A percentile compares a stretch with the other conserved stretches of the same genome.
Conservation (phyloP, 2,329 filamentous ascomycete species). For the Rhynchosporium agropyri region DNA sequence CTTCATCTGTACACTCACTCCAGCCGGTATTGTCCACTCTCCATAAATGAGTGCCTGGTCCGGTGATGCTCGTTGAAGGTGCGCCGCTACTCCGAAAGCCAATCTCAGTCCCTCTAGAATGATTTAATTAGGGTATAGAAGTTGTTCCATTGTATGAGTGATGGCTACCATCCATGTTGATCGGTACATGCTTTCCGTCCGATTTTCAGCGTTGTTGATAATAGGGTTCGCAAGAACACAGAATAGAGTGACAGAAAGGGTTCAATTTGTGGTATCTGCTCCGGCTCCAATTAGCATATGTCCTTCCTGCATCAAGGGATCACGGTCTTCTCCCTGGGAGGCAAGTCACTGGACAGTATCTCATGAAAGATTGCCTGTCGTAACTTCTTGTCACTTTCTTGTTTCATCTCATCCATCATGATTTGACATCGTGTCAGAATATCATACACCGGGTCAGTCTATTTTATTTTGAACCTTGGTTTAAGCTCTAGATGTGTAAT, state of each 20-base stretch:
- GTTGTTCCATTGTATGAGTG: conserved; percentile 29
- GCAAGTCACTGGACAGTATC: conserved; percentile 34
- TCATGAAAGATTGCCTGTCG: conserved; percentile 28
- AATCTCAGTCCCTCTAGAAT: conserved; percentile 42
- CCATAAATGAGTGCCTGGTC: conserved; percentile 27
- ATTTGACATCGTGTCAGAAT: background rate
- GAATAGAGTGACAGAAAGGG: conserved; percentile 42
- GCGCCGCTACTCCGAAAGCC: conserved; percentile 38
- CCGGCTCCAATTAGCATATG: conserved; percentile 42
- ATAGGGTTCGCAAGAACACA: conserved; percentile 42
- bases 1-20: conserved; percentile 21
- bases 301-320: conserved; percentile 42
- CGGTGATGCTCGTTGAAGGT: conserved; percentile 35
- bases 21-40: conserved; percentile 28
- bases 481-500: too few species aligned
- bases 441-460: background rate
- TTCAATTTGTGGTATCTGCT: conserved; percentile 43
- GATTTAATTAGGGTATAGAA: conserved; percentile 38
- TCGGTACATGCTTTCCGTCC: conserved; percentile 39
- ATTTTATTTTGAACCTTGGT: background rate
- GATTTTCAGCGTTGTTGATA: conserved; percentile 38
- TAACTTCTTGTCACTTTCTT: background rate
- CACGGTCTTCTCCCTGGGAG: conserved; percentile 40
- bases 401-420: background rate
- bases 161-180: background rate